Evolutionary conservation across 768 basidiomycete species (phyloP), one percentile per base, ranked within the genome.

Genomic region (Boletus subparvulus): DNA sequence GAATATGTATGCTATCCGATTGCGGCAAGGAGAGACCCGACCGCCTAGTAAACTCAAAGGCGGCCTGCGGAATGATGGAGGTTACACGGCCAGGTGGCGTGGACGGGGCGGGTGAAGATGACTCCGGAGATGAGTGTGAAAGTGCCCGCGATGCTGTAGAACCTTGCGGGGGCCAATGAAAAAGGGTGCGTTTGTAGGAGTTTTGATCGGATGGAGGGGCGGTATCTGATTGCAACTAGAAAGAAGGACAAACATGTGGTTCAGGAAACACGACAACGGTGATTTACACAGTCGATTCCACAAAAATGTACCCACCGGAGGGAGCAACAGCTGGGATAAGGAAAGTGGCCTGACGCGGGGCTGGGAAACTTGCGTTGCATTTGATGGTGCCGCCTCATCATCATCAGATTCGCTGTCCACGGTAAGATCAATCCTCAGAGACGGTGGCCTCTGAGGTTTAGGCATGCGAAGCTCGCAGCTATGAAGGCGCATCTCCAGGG

Each of bases 371-470:
- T 46, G 58, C 24, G 17, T 41, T 41, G 36, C n/a, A 24, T 30
- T 35, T 49, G 63, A 46, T 39, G 47, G 33, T 37, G 7, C 21
- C 40, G 26, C 17, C 19, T 17, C 50, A 5, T 54, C 50, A 5
- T 54, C 42, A 12, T 56, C 49, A 48, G 52, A 37, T 32, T 55
- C 41, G 45, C 17, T 50, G 35, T 59, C 55, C 55, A 47, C 7
- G 19, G 70, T 68, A 6, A 62, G 63, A 55, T 69, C 69, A 30
- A 72, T 65, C 14, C 56, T 54, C 24, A 28, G 16, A 9, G 65
- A 50, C 21, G 32, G n/a, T 11, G 17, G 36, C 21, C 35, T 35
- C 50, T n/a, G 47, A 28, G 49, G 36, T 17, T 44, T 40, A 26
- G 57, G 47, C 10, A 39, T 49, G 51, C 30, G 53, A 45, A 50